phyloP scores from a whole-genome alignment of 805 yeast genomes.

The Kuraishia capsulata region DNA sequence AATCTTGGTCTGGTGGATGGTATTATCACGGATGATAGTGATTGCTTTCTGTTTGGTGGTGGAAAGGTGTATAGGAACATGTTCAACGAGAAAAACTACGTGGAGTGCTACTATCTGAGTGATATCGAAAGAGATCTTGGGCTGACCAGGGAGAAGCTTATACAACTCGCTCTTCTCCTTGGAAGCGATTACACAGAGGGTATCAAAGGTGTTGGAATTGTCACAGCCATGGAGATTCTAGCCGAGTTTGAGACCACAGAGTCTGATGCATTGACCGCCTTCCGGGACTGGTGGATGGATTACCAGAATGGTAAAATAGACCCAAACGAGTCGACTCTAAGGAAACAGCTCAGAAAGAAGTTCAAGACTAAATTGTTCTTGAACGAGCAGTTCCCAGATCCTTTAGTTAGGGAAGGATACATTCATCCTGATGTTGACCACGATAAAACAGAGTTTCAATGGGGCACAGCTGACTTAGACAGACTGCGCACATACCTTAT shows the following conservation, averaged over 20 bases:
- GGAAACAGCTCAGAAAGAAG: constrained; percentile 48
- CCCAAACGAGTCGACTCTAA: constrained; percentile 34
- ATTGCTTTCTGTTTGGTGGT: constrained; percentile 92
- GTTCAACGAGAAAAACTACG: constrained; percentile 89
- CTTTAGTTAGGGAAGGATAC: constrained; percentile 65
- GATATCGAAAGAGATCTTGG: constrained; percentile 61
- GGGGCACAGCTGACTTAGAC: constrained; percentile 90
- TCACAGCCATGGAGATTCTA: constrained; percentile 78
- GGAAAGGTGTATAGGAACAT: constrained; percentile 76
- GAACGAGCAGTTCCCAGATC: constrained; percentile 62
- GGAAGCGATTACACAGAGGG: constrained; percentile 98
- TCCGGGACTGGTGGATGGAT: constrained; percentile 49
- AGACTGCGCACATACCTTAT: constrained; percentile 61
- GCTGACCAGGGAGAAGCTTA: constrained; percentile 50
- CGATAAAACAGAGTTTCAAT: constrained; percentile 67
- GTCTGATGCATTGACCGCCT: constrained; percentile 19
- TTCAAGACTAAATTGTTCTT: constrained; percentile 49
- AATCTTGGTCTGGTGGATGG: constrained; percentile 81
- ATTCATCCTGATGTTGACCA: constrained; percentile 73
- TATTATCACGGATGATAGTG: constrained; percentile 94
- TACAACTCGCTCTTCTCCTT: constrained; percentile 71
- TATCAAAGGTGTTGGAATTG: constrained; percentile 89
- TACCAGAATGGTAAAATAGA: constrained; percentile 33
- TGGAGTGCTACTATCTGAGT: constrained; percentile 64
- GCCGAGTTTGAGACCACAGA: constrained; percentile 59